Conservation (phyloP, 352 stramenopile genomes). For the Pythium monospermum region DNA sequence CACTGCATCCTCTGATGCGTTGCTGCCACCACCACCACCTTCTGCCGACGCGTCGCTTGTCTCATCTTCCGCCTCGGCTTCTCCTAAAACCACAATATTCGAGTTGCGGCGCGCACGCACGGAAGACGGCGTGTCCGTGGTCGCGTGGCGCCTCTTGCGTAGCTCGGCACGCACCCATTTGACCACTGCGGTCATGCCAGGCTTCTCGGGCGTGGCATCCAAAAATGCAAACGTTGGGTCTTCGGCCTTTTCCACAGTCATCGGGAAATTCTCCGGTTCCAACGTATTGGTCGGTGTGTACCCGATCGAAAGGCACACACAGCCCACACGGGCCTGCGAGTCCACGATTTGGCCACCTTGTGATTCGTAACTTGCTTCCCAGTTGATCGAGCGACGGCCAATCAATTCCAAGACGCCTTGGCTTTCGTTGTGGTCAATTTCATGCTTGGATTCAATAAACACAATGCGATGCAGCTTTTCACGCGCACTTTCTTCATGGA, state of each 20-base stretch:
- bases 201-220: conserved; percentile 60
- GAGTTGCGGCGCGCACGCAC: conserved; percentile 50
- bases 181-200: conserved; percentile 84
- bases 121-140: conserved; percentile 17
- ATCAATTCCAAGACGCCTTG: conserved; percentile 76
- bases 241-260: conserved; percentile 75
- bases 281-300: conserved; percentile 59
- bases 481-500: conserved; percentile 62
- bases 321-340: conserved; percentile 80
- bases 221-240: conserved; percentile 82
- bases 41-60: conserved; percentile 71
- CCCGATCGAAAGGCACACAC: conserved; percentile 79
- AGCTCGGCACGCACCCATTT: conserved; percentile 70
- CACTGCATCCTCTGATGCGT: conserved; percentile 1
- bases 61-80: conserved; percentile 66
- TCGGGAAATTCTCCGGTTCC: conserved; percentile 60
- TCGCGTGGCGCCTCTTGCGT: conserved; percentile 31
- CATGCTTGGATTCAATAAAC: conserved; percentile 86
- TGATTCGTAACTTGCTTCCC: conserved; percentile 79
- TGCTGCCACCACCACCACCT: conserved; percentile 19
- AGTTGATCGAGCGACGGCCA: conserved; percentile 83
- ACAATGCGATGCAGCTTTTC: conserved; percentile 80
- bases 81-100: conserved; percentile 85
- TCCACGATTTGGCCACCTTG: conserved; percentile 84
- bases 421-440: conserved; percentile 78